Base-by-base conservation (phyloP, 1,139 yeast species). In the Pichia inconspicua region DNA sequence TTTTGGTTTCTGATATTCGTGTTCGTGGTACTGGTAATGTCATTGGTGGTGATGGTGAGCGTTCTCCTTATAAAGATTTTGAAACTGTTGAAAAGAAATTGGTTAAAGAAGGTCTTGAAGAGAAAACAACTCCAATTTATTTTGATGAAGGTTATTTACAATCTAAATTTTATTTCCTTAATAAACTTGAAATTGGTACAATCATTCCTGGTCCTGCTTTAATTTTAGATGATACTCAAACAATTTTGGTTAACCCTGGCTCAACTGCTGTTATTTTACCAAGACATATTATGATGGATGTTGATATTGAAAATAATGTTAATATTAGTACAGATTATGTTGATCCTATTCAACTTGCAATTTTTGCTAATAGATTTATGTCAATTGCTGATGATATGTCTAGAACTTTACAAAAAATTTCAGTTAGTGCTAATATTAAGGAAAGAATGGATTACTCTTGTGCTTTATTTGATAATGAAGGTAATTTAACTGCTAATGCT, bases 201-300 rank as follows among this genome's bases (percentile, higher is more conserved):
- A 58, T 66, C 12, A 65, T 89, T 4, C 34, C 53, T 1, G 97
- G 96, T 0, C 97, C 97, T 4, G 86, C 95, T 0, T 78, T 89
- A 55, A 74, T 89, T 51, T 81, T 88, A 25, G 96, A 89, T 66
- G 78, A 79, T 39, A 89, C 96, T 0, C 96, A 89, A 65, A 89
- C 97, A 0, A 81, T 88, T 54, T 74, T 89, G 22, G 75, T 89
- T 25, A 85, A 88, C 25, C 94, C 95, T 1, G 66, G 72, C 47
- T 74, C 86, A 0, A 61, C 66, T n/a, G 96, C 95, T 1, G 69
- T 73, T 0, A 70, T 86, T 22, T 68, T 85, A 42, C 67, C 77
- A 6, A 70, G 79, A 31, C 47, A 44, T 35, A 40, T 44, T 35
- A 39, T 44, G 41, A 40, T 44, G 41, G 43, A 35, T 35, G 35